These are phyloP conservation scores for Corchorus capsularis DNA, from an alignment of 345 rosid species.

Conservation along the genomic window DNA sequence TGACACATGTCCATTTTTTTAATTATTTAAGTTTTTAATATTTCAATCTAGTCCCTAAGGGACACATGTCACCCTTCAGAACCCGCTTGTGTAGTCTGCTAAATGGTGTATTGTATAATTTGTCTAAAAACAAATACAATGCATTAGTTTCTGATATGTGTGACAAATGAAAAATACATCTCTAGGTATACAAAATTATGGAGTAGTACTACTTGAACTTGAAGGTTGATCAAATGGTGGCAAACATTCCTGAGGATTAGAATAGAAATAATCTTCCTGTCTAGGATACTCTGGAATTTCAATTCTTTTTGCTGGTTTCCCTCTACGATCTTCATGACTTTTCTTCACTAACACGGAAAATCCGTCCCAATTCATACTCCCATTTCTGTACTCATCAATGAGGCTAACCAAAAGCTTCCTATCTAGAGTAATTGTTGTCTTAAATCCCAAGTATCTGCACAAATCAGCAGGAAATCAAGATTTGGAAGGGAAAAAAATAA, in stretches of 20 bases:
- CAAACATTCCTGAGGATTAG: slow-evolving; percentile 53
- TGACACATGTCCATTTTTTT: no score
- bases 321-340: slow-evolving; percentile 35
- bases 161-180: no score
- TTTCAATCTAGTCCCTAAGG: no score
- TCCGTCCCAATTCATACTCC: slow-evolving; percentile 34
- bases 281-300: slow-evolving; percentile 42
- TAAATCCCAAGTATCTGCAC: slow-evolving; percentile 39
- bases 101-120: no score
- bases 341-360: slow-evolving; percentile 34
- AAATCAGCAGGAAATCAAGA: not conserved
- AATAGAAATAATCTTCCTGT: slow-evolving; percentile 50
- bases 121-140: no score
- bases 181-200: no score
- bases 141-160: no score
- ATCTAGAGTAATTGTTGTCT: slow-evolving; percentile 33
- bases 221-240: slow-evolving; percentile 18
- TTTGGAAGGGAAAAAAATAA: not conserved
- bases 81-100: no score
- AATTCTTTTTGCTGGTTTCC: slow-evolving; percentile 24
- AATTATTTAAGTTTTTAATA: no score
- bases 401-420: slow-evolving; percentile 36
- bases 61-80: no score
- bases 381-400: slow-evolving; percentile 32
- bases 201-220: not conserved